phyloP scores from a whole-genome alignment of 345 rosid genomes.

The Murraya koenigii region DNA sequence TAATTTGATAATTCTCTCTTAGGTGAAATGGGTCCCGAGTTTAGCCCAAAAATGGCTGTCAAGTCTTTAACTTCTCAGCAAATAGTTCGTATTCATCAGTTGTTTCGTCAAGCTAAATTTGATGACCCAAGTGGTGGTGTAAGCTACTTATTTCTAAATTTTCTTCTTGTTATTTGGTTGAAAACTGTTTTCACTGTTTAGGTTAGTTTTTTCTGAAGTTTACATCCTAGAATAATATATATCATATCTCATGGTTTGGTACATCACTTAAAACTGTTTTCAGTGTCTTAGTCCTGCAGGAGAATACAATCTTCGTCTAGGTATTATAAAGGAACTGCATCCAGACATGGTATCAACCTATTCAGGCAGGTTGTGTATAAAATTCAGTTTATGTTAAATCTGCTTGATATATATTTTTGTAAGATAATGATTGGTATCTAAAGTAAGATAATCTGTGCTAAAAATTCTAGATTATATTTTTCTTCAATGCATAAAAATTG shows the following conservation, averaged over 20 bases:
- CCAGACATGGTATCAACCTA: slow-evolving; percentile 97
- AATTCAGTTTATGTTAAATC: slow-evolving; percentile 12
- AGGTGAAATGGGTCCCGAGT: slow-evolving; percentile 98
- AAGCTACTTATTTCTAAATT: slow-evolving; percentile 30
- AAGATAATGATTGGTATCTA: not conserved
- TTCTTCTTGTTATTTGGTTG: not conserved
- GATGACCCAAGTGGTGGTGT: slow-evolving; percentile 97
- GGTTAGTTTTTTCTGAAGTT: not conserved
- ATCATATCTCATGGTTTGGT: not conserved
- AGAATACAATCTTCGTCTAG: slow-evolving; percentile 96
- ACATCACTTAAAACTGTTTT: slow-evolving; percentile 7
- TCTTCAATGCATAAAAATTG: slow-evolving; percentile 3
- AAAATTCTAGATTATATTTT: not conserved
- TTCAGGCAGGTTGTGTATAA: slow-evolving; percentile 83
- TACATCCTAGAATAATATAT: not conserved
- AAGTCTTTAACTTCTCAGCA: slow-evolving; percentile 86
- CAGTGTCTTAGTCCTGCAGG: slow-evolving; percentile 99
- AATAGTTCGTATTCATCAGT: slow-evolving; percentile 93
- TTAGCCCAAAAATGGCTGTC: slow-evolving; percentile 73
- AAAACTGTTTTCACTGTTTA: not conserved
- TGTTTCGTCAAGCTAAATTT: slow-evolving; percentile 98
- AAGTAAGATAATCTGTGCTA: not conserved
- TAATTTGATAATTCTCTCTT: slow-evolving; percentile 12
- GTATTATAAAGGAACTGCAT: slow-evolving; percentile 96
- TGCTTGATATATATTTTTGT: not conserved